A percentile compares a stretch with the other conserved stretches of the same genome.
These are phyloP conservation scores for Taxawa tesnikishii DNA, from an alignment of 2,329 filamentous ascomycete genomes.

Conservation along the genomic window DNA sequence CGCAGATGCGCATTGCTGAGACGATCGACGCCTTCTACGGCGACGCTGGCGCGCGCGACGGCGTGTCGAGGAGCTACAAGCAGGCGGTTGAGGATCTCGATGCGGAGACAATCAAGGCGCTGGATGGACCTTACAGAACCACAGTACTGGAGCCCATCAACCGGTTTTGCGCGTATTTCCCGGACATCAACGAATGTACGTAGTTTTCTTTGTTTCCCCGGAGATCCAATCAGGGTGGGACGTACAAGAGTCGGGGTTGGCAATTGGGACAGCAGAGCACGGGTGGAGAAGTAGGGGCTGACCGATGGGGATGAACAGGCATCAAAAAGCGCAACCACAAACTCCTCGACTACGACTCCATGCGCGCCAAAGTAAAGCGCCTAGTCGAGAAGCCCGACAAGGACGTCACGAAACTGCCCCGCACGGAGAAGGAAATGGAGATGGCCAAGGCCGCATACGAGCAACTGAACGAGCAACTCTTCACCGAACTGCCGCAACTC, in stretches of 20 bases:
- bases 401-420: slow-evolving; percentile 89
- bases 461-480: slow-evolving; percentile 92
- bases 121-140: slow-evolving; percentile 89
- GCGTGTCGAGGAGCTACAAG: slow-evolving; percentile 93
- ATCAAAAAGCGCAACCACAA: slow-evolving; percentile 99
- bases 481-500: slow-evolving; percentile 81
- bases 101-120: slow-evolving; percentile 93
- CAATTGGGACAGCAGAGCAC: too few relatives aligned
- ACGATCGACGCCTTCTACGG: slow-evolving; percentile 99
- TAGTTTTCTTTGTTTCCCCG: slow-evolving; percentile 4
- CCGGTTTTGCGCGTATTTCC: slow-evolving; percentile 95
- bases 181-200: slow-evolving; percentile 92
- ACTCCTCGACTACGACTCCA: slow-evolving; percentile 91
- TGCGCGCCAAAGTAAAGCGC: slow-evolving; percentile 93
- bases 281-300: not conserved
- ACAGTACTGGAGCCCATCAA: slow-evolving; percentile 94
- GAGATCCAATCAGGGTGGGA: too few relatives aligned
- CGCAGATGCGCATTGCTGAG: slow-evolving; percentile 97
- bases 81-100: slow-evolving; percentile 96
- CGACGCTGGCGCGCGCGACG: slow-evolving; percentile 86
- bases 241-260: too few relatives aligned
- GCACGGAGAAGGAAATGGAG: slow-evolving; percentile 91
- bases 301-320: slow-evolving; percentile 29
- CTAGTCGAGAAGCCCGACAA: slow-evolving; percentile 98
- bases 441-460: slow-evolving; percentile 91